Conservation (phyloP, 2,329 filamentous ascomycete species). For the Tolypocladium pustulatum region DNA sequence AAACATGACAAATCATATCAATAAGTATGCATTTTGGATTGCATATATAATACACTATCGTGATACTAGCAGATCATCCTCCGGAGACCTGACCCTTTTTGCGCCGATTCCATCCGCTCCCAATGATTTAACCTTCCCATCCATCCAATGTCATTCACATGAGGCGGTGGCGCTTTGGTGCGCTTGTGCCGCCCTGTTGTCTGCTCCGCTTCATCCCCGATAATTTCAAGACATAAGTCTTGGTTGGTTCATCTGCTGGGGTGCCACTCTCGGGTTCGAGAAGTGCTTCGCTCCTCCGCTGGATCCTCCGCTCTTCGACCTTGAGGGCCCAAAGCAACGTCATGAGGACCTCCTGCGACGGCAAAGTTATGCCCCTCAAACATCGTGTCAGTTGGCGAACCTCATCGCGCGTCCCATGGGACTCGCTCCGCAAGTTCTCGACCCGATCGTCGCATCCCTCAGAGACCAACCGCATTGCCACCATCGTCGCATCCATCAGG, state of each 20-base stretch:
- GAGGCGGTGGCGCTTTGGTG: conserved; percentile 10
- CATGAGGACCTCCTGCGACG: conserved; percentile 37
- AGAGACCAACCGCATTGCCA: conserved; percentile 62
- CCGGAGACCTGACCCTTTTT: conserved; percentile 3
- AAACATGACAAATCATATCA: background rate
- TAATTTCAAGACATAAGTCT: conserved; percentile 13
- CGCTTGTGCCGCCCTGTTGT: conserved; percentile 5
- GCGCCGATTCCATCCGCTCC: conserved; percentile 5
- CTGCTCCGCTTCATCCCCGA: conserved; percentile 10
- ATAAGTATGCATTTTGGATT: background rate
- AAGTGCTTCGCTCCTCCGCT: conserved; percentile 9
- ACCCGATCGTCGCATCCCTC: conserved; percentile 39
- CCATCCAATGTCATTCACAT: conserved; percentile 10
- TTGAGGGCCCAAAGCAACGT: conserved; percentile 36
- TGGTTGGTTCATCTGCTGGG: conserved; percentile 12
- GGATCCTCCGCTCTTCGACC: conserved; percentile 28
- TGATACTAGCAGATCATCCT: background rate
- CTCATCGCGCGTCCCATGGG: conserved; percentile 25
- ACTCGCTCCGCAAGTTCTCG: conserved; percentile 23
- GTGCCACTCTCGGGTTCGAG: conserved; percentile 14
- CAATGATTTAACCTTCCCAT: conserved; percentile 5
- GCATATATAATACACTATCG: background rate
- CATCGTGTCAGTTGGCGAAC: conserved; percentile 23
- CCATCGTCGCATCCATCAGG: conserved; percentile 63
- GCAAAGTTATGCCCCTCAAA: conserved; percentile 26